These are phyloP conservation scores for Cephaloascus albidus DNA, from an alignment of 805 yeast species.

Conservation along the genomic window DNA sequence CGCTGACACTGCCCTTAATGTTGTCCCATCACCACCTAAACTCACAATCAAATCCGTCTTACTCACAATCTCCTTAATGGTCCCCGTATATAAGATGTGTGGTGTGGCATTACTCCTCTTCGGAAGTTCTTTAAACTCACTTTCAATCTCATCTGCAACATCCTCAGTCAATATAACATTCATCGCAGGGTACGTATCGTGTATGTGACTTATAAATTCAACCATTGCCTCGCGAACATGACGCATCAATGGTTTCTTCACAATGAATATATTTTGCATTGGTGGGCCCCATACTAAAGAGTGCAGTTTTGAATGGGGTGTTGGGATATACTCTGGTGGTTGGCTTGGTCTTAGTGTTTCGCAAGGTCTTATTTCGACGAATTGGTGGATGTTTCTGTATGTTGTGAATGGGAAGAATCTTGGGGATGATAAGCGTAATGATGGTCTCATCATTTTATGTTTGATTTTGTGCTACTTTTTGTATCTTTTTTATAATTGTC, in stretches of 20 bases:
- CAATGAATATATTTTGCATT: slow-evolving; percentile 65
- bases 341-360: slow-evolving; percentile 7
- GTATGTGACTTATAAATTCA: slow-evolving; percentile 52
- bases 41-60: slow-evolving; percentile 79
- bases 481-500: too few species aligned
- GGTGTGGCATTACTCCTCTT: slow-evolving; percentile 14
- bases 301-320: slow-evolving; percentile 53
- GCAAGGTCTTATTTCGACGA: slow-evolving; percentile 8
- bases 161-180: slow-evolving; percentile 73
- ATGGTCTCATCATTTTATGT: too few species aligned
- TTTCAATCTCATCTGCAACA: slow-evolving; percentile 56
- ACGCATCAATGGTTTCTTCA: slow-evolving; percentile 76
- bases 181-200: slow-evolving; percentile 54
- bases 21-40: slow-evolving; percentile 96
- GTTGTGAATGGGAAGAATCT: not conserved
- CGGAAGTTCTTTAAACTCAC: slow-evolving; percentile 11
- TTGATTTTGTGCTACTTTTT: too few species aligned
- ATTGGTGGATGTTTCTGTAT: not conserved
- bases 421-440: too few species aligned
- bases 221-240: slow-evolving; percentile 59
- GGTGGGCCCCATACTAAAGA: slow-evolving; percentile 65
- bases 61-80: slow-evolving; percentile 40
- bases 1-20: slow-evolving; percentile 70
- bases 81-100: slow-evolving; percentile 48
- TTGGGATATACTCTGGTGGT: slow-evolving; percentile 42